Base-by-base conservation (phyloP, 1,139 yeast genomes). In the Eremothecium cymbalariae region DNA sequence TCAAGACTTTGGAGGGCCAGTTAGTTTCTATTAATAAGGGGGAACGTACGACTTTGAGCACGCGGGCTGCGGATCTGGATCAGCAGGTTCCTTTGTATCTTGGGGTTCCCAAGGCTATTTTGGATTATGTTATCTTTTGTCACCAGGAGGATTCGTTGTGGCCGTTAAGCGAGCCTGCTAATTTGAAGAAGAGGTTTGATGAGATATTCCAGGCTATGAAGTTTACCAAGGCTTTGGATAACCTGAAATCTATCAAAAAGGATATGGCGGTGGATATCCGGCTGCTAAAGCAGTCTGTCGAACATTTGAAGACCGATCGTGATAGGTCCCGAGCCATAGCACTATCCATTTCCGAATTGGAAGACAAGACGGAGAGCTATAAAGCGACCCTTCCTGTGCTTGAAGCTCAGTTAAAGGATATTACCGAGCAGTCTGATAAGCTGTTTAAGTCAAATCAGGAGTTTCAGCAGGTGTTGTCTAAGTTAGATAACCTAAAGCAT, bases 101-200 rank as follows among this genome's bases (percentile, higher is more conserved):
- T 37, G 98, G 98, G 4, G 95, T 88, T 0, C 81, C 95, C 0
- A 73, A 75, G 37, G 85, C 97, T 0, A 75, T 93, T 35, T 62
- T 93, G 32, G 95, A 90, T 47, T 84, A 86, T 56, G 98, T 93
- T 30, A 79, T 90, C 2, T 93, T 93, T 57, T 90, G 98, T 53
- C 99, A 93, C 54, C 99, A 93, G 57, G 99, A 93, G 52, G 99
- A 93, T 41, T 80, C 93, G 51, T 62, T 85, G 25, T 93, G 99
- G 99, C 99, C 99, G 2, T 65, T 93, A 38, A 76, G 90, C 46
- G 99, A 93, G 58, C 94, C 98, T 1, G 70, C 94, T 6, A 72
- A 72, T 9, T 68, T 93, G 53, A 93, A 93, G 60, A 88, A 88
- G 60, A 71, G 90, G 40, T 93, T 93, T 51, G 98, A 93, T 57